Conservation (phyloP, 2,329 filamentous ascomycete genomes). For the Nothophaeocryptopus gaeumannii region DNA sequence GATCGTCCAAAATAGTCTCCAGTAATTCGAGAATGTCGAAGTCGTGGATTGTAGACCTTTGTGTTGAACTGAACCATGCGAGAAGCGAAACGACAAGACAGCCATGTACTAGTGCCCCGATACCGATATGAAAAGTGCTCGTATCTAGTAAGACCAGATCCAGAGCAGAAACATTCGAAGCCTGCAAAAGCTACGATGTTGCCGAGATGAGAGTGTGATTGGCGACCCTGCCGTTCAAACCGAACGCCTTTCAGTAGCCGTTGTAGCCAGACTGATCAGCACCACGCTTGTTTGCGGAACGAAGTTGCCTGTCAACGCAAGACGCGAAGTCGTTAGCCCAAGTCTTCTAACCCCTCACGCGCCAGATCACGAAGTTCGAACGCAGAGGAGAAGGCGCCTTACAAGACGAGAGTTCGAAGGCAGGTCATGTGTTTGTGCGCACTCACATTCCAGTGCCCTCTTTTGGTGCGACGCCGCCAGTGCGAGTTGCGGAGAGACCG, state of each 20-base stretch:
- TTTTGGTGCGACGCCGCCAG: slow-evolving; percentile 71
- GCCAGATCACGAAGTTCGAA: slow-evolving; percentile 66
- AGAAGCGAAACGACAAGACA: slow-evolving; percentile 30
- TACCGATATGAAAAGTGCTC: slow-evolving; percentile 33
- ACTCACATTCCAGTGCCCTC: slow-evolving; percentile 98
- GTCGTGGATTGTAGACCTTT: slow-evolving; percentile 3
- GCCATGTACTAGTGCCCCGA: slow-evolving; percentile 29
- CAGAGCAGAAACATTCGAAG: slow-evolving; percentile 20
- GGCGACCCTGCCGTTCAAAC: slow-evolving; percentile 37
- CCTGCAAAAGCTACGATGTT: slow-evolving; percentile 22
- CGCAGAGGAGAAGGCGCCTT: slow-evolving; percentile 85
- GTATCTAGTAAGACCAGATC: slow-evolving; percentile 22
- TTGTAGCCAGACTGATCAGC: slow-evolving; percentile 48
- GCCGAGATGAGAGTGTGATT: slow-evolving; percentile 33
- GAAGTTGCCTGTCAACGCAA: slow-evolving; percentile 48
- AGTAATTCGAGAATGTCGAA: neutral
- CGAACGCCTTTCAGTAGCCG: slow-evolving; percentile 46
- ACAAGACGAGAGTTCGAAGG: slow-evolving; percentile 53
- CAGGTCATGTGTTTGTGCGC: slow-evolving; percentile 53
- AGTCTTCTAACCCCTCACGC: slow-evolving; percentile 60
- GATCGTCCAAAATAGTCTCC: slow-evolving; percentile 6
- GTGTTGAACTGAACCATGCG: slow-evolving; percentile 19
- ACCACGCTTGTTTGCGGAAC: slow-evolving; percentile 49
- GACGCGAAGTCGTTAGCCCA: slow-evolving; percentile 42
- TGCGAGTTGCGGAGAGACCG: slow-evolving; percentile 65